Evolutionary conservation across 139 green algal species (phyloP).

Genomic region (Picochlorum sp.): DNA sequence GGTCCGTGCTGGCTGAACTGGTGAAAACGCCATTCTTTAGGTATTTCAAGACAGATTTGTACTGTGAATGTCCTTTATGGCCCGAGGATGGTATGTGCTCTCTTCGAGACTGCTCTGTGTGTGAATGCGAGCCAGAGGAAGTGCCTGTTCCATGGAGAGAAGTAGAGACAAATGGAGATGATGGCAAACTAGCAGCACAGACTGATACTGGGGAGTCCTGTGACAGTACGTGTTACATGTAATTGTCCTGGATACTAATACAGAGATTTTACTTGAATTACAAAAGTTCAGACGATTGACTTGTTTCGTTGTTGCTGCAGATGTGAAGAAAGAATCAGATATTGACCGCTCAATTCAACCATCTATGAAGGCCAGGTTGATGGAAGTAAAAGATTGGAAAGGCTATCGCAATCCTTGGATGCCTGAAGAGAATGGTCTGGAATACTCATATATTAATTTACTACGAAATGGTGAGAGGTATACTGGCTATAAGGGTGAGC

Average conservation of each 20-base stretch:
- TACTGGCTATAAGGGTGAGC: constrained; percentile 80
- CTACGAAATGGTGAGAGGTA: constrained; percentile 85
- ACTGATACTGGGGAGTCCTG: constrained; percentile 12
- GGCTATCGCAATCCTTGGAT: constrained; percentile 93
- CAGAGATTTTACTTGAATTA: not conserved
- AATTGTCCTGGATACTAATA: not conserved
- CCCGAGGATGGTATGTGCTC: constrained; percentile 90
- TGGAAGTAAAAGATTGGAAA: constrained; percentile 49
- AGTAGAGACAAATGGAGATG: constrained; percentile 27
- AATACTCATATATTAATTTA: constrained; percentile 93
- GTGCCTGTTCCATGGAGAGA: constrained; percentile 60
- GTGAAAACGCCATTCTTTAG: constrained; percentile 76
- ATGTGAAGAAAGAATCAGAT: constrained; percentile 23
- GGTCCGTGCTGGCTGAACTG: constrained; percentile 49
- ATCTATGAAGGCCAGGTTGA: constrained; percentile 20
- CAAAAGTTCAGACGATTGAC: not conserved
- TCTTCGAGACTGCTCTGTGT: constrained; percentile 69
- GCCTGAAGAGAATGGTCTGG: constrained; percentile 58
- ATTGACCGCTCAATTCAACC: constrained; percentile 38
- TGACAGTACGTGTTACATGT: constrained; percentile 10
- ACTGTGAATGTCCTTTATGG: constrained; percentile 91
- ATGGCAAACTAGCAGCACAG: no score
- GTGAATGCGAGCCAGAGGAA: constrained; percentile 71
- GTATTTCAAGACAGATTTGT: constrained; percentile 90
- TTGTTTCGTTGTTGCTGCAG: not conserved